A percentile compares a stretch with the other conserved stretches of the same genome.
Evolutionary conservation across 495 filamentous ascomycete species (phyloP).

Genomic region (Pyronema domesticum): DNA sequence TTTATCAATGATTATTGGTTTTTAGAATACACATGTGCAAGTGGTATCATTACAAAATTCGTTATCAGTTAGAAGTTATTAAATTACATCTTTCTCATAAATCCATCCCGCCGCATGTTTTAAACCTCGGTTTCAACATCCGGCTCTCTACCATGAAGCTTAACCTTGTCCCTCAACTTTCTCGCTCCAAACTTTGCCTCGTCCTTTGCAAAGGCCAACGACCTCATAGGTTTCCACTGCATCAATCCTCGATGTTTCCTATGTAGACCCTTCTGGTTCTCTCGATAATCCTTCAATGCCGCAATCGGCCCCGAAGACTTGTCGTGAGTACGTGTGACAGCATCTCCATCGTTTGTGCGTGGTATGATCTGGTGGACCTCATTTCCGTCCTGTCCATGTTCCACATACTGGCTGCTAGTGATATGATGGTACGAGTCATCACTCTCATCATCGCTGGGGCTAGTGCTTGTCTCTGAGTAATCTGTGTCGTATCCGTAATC

Average conservation of each 20-base stretch:
- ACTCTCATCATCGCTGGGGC: background rate
- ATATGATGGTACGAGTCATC: background rate
- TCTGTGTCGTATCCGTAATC: background rate
- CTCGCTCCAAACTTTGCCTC: slow-evolving; percentile 44
- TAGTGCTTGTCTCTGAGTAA: background rate
- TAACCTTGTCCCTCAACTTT: slow-evolving; percentile 36
- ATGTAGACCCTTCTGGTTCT: slow-evolving; percentile 43
- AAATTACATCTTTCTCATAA: no score
- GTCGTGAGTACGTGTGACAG: background rate
- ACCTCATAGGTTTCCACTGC: slow-evolving; percentile 60
- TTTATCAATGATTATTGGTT: no score
- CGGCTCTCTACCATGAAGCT: slow-evolving; percentile 44
- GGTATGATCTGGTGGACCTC: no score
- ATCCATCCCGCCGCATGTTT: background rate
- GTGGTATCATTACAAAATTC: no score
- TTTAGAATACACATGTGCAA: no score
- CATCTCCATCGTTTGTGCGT: background rate
- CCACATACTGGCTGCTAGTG: background rate
- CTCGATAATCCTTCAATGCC: slow-evolving; percentile 34
- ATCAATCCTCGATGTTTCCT: slow-evolving; percentile 54
- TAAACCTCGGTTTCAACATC: slow-evolving; percentile 52
- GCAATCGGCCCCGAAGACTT: slow-evolving; percentile 26
- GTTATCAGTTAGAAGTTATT: no score
- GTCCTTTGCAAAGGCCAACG: slow-evolving; percentile 52
- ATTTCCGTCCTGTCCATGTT: background rate